Percentiles rank a stretch among this genome's conserved stretches.
Conservation (phyloP, 495 filamentous ascomycete species). For the Tuber aestivum region DNA sequence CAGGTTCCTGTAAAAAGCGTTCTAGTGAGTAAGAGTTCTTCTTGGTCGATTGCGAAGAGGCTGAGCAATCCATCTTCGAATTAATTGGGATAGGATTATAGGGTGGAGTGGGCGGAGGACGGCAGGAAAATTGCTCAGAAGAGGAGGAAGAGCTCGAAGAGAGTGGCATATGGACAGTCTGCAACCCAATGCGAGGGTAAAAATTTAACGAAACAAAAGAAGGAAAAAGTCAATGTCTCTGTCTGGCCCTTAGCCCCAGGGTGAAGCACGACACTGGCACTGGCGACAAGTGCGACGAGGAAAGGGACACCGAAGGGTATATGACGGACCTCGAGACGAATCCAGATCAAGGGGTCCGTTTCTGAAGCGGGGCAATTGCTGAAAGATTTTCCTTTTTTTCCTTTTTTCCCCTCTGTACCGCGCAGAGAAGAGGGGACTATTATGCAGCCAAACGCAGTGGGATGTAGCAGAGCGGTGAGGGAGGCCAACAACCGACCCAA, state of each 20-base stretch:
- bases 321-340: neutral
- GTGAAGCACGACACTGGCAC: neutral
- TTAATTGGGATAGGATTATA: conserved; percentile 34
- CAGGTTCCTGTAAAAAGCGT: conserved; percentile 42
- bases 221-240: conserved; percentile 1
- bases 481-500: conserved; percentile 23
- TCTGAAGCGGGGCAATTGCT: conserved; percentile 5
- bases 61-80: conserved; percentile 23
- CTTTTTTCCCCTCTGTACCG: neutral
- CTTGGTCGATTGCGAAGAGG: conserved; percentile 14
- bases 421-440: conserved; percentile 4
- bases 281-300: neutral
- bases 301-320: neutral
- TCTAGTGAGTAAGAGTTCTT: conserved; percentile 43
- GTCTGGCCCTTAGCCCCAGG: neutral
- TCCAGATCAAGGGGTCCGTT: neutral
- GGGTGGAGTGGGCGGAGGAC: conserved; percentile 28
- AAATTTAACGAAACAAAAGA: neutral
- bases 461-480: conserved; percentile 10
- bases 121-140: conserved; percentile 28
- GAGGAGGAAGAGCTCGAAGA: conserved; percentile 17
- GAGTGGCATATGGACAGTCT: conserved; percentile 1
- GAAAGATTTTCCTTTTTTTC: conserved; percentile 1
- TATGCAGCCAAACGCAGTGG: conserved; percentile 6
- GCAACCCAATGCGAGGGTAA: neutral